Evolutionary conservation across 805 yeast species (phyloP).

Genomic region (Sugiyamaella floridensis): DNA sequence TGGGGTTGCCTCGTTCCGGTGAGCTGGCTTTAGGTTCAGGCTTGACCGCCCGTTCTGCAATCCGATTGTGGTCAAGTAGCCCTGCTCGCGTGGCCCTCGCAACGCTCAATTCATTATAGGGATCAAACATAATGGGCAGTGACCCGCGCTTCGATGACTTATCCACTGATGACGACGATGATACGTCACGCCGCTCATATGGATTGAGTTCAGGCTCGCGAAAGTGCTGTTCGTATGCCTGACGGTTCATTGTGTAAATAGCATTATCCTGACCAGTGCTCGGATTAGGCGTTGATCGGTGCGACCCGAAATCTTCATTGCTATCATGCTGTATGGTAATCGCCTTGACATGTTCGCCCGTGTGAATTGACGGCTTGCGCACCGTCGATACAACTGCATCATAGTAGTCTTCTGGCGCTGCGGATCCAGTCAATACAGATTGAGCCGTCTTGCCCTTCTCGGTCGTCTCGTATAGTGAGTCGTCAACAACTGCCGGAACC

Average conservation of each 20-base stretch:
- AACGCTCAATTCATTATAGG: conserved; percentile 12
- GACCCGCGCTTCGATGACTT: background rate
- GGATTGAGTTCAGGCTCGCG: background rate
- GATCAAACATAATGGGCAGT: conserved; percentile 10
- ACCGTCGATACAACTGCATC: conserved; percentile 13
- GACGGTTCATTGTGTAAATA: conserved; percentile 1
- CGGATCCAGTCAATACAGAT: conserved; percentile 12
- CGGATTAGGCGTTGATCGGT: background rate
- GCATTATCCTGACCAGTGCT: conserved; percentile 6
- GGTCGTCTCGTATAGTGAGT: background rate
- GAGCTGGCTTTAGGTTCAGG: background rate
- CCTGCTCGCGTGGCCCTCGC: conserved; percentile 9
- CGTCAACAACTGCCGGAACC: conserved; percentile 4
- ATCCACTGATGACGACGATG: background rate
- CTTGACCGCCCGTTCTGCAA: background rate
- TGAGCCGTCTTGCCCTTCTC: conserved; percentile 7
- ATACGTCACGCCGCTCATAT: background rate
- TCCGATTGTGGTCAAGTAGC: conserved; percentile 5
- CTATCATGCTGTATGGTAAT: conserved; percentile 9
- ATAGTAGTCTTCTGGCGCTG: conserved; percentile 16
- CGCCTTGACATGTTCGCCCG: conserved; percentile 21
- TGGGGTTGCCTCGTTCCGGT: background rate
- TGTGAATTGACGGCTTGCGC: conserved; percentile 17
- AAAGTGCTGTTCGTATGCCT: conserved; percentile 5
- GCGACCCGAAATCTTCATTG: conserved; percentile 1